phyloP scores from a whole-genome alignment of 2,329 filamentous ascomycete genomes.

The Fusarium multiceps region DNA sequence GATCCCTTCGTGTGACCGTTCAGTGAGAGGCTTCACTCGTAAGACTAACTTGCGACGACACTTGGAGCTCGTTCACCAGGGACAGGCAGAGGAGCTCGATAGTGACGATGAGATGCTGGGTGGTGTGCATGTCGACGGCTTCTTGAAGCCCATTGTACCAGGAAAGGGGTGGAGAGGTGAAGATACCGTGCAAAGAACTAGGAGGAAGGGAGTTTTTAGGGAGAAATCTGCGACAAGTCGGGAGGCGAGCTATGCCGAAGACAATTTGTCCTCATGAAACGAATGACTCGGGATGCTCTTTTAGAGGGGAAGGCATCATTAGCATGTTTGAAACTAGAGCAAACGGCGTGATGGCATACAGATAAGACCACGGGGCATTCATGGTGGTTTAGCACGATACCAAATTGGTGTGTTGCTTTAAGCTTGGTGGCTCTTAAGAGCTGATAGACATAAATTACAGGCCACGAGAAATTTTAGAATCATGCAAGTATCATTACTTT shows the following conservation, averaged over 20 bases:
- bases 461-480: neutral
- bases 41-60: slow-evolving; percentile 54
- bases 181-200: slow-evolving; percentile 40
- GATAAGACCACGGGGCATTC: neutral
- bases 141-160: slow-evolving; percentile 66
- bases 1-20: slow-evolving; percentile 52
- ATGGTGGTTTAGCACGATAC: neutral
- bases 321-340: neutral
- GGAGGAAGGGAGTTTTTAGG: slow-evolving; percentile 46
- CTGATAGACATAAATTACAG: neutral
- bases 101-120: slow-evolving; percentile 68
- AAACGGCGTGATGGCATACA: neutral
- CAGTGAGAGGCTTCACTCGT: slow-evolving; percentile 52
- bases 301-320: neutral
- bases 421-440: neutral
- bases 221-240: slow-evolving; percentile 25
- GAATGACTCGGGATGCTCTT: neutral
- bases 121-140: slow-evolving; percentile 76
- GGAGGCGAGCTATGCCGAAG: slow-evolving; percentile 25
- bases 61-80: slow-evolving; percentile 54
- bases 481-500: slow-evolving; percentile 35
- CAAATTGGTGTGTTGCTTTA: neutral
- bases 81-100: slow-evolving; percentile 50
- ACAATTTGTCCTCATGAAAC: slow-evolving; percentile 19
- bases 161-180: slow-evolving; percentile 61